phyloP scores from a whole-genome alignment of 129 eudicot species.

The Sambucus nigra region DNA sequence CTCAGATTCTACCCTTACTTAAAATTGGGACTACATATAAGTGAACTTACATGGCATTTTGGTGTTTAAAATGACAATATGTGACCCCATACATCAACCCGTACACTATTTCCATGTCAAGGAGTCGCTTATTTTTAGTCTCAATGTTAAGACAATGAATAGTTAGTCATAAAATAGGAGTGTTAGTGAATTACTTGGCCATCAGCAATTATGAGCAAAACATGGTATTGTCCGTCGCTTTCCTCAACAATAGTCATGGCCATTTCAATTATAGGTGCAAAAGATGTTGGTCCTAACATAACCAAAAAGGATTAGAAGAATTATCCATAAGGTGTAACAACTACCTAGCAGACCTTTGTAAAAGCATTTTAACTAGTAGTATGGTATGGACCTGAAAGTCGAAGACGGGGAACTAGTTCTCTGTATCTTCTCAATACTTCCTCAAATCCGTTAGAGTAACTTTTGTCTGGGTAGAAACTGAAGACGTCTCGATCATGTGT shows the following conservation, averaged over 20 bases:
- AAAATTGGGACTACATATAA: too few relatives aligned
- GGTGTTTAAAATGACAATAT: too few relatives aligned
- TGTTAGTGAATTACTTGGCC: conserved; percentile 62
- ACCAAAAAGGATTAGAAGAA: not conserved
- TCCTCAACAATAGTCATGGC: conserved; percentile 61
- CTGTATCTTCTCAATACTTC: conserved; percentile 54
- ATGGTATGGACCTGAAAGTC: conserved; percentile 39
- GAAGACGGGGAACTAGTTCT: conserved; percentile 59
- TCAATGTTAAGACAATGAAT: too few relatives aligned
- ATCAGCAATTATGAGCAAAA: conserved; percentile 63
- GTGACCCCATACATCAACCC: too few relatives aligned
- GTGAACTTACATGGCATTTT: too few relatives aligned
- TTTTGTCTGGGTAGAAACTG: conserved; percentile 42
- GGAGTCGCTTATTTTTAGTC: too few relatives aligned
- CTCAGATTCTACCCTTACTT: too few relatives aligned
- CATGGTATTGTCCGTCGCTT: conserved; percentile 76
- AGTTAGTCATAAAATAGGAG: too few relatives aligned
- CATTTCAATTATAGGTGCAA: conserved; percentile 70
- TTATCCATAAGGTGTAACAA: not conserved
- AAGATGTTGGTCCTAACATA: conserved; percentile 61
- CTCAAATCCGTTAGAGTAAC: conserved; percentile 58
- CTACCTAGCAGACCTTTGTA: not conserved
- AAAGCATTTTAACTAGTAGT: not conserved
- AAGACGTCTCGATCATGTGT: conserved; percentile 70
- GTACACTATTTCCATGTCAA: too few relatives aligned